phyloP scores from a whole-genome alignment of 2,329 filamentous ascomycete genomes.

The Elsinoe arachidis region DNA sequence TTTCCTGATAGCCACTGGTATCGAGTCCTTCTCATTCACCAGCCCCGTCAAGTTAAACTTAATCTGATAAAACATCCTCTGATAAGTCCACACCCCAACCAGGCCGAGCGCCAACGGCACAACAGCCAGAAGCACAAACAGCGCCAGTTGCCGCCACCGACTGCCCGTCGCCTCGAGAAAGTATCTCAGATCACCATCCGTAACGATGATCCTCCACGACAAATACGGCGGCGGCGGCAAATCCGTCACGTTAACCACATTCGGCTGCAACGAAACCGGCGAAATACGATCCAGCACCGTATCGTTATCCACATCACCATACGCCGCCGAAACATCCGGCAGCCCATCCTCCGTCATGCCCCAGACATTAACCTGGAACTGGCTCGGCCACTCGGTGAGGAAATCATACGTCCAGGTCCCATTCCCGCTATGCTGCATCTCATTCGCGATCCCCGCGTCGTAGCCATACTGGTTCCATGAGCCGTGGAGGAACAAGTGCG shows the following conservation, averaged over 20 bases:
- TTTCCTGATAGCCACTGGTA: background rate
- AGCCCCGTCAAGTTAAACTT: constrained; percentile 54
- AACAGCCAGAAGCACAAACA: constrained; percentile 47
- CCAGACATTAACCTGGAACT: constrained; percentile 57
- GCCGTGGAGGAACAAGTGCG: constrained; percentile 55
- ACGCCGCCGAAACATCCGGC: constrained; percentile 51
- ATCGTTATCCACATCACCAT: constrained; percentile 55
- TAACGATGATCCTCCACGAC: constrained; percentile 46
- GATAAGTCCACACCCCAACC: constrained; percentile 47
- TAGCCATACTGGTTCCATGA: constrained; percentile 57
- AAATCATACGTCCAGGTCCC: constrained; percentile 50
- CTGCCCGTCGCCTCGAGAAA: constrained; percentile 46
- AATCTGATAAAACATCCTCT: constrained; percentile 54
- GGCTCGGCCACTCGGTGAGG: constrained; percentile 55
- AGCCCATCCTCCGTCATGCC: constrained; percentile 55
- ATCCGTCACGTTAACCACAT: constrained; percentile 51
- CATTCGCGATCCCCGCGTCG: constrained; percentile 49
- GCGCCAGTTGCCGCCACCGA: constrained; percentile 43
- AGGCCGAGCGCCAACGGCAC: constrained; percentile 45
- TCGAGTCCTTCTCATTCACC: constrained; percentile 36
- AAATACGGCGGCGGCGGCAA: constrained; percentile 47
- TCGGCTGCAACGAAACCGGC: constrained; percentile 47
- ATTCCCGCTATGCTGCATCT: constrained; percentile 42
- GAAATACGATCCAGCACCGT: constrained; percentile 53
- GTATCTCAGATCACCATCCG: constrained; percentile 48